Percentiles rank a stretch among this genome's conserved stretches.
Evolutionary conservation across 768 basidiomycete genomes (phyloP).

Genomic region (Serendipita sp.): DNA sequence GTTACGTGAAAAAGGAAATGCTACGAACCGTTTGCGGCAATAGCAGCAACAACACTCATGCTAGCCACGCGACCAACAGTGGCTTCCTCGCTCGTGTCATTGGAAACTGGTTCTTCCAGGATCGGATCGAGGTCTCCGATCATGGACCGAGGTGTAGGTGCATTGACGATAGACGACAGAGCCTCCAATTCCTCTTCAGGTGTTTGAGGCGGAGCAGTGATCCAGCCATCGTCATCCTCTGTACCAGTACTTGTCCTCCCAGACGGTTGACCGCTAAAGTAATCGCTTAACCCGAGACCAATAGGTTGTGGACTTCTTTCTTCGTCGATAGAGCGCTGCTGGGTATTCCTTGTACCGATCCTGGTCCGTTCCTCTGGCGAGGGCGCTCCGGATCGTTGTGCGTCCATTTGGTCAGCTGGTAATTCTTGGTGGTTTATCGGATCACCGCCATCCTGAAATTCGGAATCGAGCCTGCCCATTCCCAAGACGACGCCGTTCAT

Average conservation of each 20-base stretch:
- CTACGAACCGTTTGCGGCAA: constrained; percentile 55
- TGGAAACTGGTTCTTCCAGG: constrained; percentile 10
- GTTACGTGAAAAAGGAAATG: not conserved
- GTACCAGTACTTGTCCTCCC: not conserved
- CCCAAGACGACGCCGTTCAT: constrained; percentile 78
- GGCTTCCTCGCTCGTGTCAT: constrained; percentile 47
- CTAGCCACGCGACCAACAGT: constrained; percentile 74
- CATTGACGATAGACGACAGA: not conserved
- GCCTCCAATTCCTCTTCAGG: not conserved
- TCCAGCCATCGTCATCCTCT: not conserved
- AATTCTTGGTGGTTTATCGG: constrained; percentile 13
- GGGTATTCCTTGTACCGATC: constrained; percentile 12
- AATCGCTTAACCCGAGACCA: not conserved
- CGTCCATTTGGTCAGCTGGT: constrained; percentile 11
- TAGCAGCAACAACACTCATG: constrained; percentile 84
- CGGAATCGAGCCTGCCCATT: constrained; percentile 55
- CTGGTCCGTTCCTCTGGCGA: constrained; percentile 13
- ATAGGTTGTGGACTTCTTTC: not conserved
- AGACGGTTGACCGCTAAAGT: not conserved
- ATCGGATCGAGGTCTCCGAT: not conserved
- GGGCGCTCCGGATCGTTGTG: constrained; percentile 29
- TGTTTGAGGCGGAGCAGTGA: constrained; percentile 5
- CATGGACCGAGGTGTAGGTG: not conserved
- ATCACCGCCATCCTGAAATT: constrained; percentile 20
- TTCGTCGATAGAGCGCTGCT: constrained; percentile 8